Evolutionary conservation across 2,329 filamentous ascomycete species (phyloP).

Genomic region (Penicillium sclerotigenum): DNA sequence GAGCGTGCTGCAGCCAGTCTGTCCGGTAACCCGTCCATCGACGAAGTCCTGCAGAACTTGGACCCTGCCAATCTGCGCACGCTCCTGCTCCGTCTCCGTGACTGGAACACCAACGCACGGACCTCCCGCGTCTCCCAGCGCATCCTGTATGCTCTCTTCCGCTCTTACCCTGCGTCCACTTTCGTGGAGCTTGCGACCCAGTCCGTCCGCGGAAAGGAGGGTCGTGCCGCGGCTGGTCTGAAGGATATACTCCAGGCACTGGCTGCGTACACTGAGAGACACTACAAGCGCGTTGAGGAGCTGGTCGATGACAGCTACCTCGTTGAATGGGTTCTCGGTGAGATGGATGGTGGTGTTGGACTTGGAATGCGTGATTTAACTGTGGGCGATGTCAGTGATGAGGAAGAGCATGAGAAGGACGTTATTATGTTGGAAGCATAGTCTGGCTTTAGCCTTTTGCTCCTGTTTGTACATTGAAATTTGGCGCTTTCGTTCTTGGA

Average conservation of each 20-base stretch:
- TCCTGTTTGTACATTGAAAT: constrained; percentile 24
- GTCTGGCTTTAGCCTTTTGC: constrained; percentile 13
- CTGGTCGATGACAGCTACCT: constrained; percentile 91
- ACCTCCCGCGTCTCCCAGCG: constrained; percentile 82
- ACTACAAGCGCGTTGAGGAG: constrained; percentile 86
- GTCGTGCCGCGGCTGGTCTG: constrained; percentile 56
- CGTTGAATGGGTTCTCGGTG: constrained; percentile 84
- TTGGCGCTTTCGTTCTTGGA: constrained; percentile 25
- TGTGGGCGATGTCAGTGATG: constrained; percentile 20
- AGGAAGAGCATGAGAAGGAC: constrained; percentile 36
- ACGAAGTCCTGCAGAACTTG: constrained; percentile 75
- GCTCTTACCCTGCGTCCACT: constrained; percentile 73
- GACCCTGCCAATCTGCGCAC: constrained; percentile 82
- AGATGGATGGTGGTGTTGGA: constrained; percentile 75
- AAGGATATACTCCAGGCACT: constrained; percentile 86
- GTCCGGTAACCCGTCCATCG: constrained; percentile 59
- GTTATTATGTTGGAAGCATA: constrained; percentile 40
- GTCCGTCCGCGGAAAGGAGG: constrained; percentile 31
- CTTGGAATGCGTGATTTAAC: constrained; percentile 29
- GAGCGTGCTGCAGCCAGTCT: constrained; percentile 34
- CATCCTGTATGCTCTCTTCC: constrained; percentile 74
- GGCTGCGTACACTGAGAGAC: constrained; percentile 84
- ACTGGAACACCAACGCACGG: constrained; percentile 96
- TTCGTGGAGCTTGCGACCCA: constrained; percentile 64
- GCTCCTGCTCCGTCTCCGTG: constrained; percentile 75